Percentiles rank a stretch among this genome's conserved stretches.
Evolutionary conservation across 1,284 basidiomycete genomes (phyloP).

Genomic region (Ustilago tritici): DNA sequence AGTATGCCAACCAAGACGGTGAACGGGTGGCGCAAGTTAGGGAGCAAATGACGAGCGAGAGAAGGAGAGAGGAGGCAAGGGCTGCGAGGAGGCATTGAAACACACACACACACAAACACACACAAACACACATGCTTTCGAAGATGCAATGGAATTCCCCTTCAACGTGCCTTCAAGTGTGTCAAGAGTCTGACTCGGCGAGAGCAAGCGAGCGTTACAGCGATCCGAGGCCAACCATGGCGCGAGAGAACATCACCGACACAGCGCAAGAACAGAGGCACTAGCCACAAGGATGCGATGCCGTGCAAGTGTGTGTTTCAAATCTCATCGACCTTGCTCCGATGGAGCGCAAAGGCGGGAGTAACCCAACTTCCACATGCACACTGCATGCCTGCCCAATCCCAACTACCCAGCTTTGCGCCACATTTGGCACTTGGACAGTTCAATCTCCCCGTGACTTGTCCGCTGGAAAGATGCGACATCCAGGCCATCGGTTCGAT

Average conservation of each 20-base stretch:
- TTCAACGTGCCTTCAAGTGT: neutral
- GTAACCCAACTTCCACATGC: conserved; percentile 75
- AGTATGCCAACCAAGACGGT: conserved; percentile 4
- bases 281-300: no score
- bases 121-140: neutral
- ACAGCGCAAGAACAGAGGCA: no score
- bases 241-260: no score
- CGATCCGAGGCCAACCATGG: no score
- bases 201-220: no score
- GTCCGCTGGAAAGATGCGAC: conserved; percentile 81
- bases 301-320: neutral
- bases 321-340: conserved; percentile 90
- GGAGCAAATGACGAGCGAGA: conserved; percentile 23
- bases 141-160: neutral
- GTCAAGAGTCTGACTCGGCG: no score
- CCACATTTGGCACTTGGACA: conserved; percentile 92
- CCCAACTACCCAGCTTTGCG: conserved; percentile 91
- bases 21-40: conserved; percentile 24
- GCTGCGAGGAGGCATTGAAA: neutral
- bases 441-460: conserved; percentile 84
- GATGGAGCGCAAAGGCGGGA: conserved; percentile 87
- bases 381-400: conserved; percentile 95
- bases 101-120: no score
- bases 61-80: conserved; percentile 18
- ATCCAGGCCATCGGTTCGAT: conserved; percentile 99